phyloP scores from a whole-genome alignment of 257 asterid species.

The Apocynum venetum region DNA sequence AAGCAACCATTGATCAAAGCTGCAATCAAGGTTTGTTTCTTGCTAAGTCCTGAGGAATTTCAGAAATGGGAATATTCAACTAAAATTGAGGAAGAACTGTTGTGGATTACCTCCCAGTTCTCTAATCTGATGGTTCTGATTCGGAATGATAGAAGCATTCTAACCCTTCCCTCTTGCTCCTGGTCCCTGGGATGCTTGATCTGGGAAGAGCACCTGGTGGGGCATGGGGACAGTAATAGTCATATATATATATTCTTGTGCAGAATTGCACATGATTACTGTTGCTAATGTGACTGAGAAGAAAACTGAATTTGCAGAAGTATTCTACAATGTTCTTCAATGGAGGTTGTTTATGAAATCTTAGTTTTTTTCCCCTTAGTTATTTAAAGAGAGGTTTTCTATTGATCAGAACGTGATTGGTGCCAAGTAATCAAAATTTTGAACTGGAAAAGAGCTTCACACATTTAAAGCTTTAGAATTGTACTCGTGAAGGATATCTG shows the following conservation, averaged over 20 bases:
- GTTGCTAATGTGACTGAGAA: not conserved
- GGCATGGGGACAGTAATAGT: too few relatives aligned
- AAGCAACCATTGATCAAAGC: slow-evolving; percentile 76
- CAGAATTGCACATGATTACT: not conserved
- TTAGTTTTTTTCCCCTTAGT: not conserved
- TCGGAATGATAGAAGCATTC: too few relatives aligned
- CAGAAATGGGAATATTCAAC: not conserved
- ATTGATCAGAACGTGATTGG: not conserved
- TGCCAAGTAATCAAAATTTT: not conserved
- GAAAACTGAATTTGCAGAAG: too few relatives aligned
- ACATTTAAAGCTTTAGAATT: not conserved
- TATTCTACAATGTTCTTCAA: not conserved
- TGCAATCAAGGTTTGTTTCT: slow-evolving; percentile 65
- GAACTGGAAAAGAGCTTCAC: not conserved
- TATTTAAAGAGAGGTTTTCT: not conserved
- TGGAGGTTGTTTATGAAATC: not conserved
- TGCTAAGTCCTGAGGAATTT: not conserved
- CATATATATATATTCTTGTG: too few relatives aligned
- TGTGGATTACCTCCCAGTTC: too few relatives aligned
- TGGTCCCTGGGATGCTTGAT: not conserved
- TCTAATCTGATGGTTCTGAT: not conserved
- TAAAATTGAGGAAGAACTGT: not conserved
- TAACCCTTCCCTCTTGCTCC: not conserved
- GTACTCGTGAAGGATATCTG: not conserved
- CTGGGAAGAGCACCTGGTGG: not conserved